Evolutionary conservation across 2,329 filamentous ascomycete genomes (phyloP), one percentile per base, ranked within the genome.

Genomic region (Alternaria sp.): DNA sequence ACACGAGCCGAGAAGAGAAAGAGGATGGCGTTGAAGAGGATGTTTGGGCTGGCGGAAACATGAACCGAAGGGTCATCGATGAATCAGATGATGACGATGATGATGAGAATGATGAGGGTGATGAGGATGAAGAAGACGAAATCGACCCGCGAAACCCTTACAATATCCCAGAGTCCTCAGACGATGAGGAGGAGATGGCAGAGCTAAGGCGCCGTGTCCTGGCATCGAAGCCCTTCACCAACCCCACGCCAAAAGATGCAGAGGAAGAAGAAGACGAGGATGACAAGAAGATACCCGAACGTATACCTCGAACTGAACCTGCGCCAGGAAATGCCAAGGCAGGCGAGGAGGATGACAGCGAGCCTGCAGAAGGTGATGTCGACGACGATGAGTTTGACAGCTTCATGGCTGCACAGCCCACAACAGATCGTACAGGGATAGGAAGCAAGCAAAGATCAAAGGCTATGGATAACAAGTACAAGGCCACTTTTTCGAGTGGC

Each of bases 191-290:
- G 54, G 90, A 93, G 74, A 98, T 98, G 94, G 94, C 92, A 36
- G 94, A 97, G 73, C 90, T 99, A 54, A 87, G 95, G 50, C 89
- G 91, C 56, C 92, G 92, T 70, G 93, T 98, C n/a, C 86, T 99
- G 2, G 91, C 90, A 7, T 97, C 94, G 7, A 97, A 94, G 75
- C 88, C 93, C 0, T 99, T 99, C 73, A 82, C 90, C 43, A 92
- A 92, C 66, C 81, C 85, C 10, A 79, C 62, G 49, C 81, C 46
- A 71, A 78, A 67, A 34, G 60, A 65, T 34, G 54, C 28, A 12
- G 28, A 64, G 9, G 57, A 66, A 3, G 64, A 70, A 9, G 62
- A 66, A 8, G 70, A 73, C 14, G 68, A 85, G 63, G 62, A 67
- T 16, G 69, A 73, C 16, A 68, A 85, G 64, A 89, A 89, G 67